These are phyloP conservation scores for Gracilariopsis chorda DNA, from an alignment of 23 red algal species.

Conservation along the genomic window DNA sequence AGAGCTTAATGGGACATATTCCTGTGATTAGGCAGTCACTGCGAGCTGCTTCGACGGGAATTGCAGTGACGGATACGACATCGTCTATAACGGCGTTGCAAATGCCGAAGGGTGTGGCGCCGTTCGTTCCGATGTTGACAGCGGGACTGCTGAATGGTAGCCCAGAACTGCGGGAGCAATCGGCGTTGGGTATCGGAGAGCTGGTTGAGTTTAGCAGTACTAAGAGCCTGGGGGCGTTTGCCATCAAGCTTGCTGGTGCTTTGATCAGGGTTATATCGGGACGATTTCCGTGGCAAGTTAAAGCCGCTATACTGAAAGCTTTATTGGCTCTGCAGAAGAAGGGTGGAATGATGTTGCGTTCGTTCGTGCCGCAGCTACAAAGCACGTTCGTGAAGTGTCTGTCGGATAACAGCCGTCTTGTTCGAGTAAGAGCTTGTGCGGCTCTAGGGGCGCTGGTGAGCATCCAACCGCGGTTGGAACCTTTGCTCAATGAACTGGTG, in stretches of 20 bases:
- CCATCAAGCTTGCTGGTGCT: conserved; percentile 72
- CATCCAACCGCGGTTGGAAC: conserved; percentile 63
- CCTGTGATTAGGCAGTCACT: conserved; percentile 57
- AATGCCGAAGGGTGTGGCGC: conserved; percentile 16
- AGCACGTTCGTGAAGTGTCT: conserved; percentile 81
- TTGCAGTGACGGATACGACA: not conserved
- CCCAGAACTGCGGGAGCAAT: conserved; percentile 73
- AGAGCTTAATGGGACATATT: conserved; percentile 2
- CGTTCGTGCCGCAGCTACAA: conserved; percentile 88
- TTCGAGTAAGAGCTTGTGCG: conserved; percentile 54
- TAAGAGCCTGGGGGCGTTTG: conserved; percentile 52
- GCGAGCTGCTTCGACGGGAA: conserved; percentile 23
- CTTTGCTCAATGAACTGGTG: conserved; percentile 60
- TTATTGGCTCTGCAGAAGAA: conserved; percentile 48
- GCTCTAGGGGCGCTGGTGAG: conserved; percentile 54
- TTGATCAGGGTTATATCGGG: conserved; percentile 90
- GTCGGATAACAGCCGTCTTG: conserved; percentile 57
- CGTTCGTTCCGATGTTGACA: conserved; percentile 61
- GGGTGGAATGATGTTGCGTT: conserved; percentile 21
- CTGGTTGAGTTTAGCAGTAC: conserved; percentile 59
- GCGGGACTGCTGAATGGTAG: conserved; percentile 45
- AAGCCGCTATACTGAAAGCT: conserved; percentile 69
- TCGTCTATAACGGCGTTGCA: conserved; percentile 12
- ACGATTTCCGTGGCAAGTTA: conserved; percentile 84
- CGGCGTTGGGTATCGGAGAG: conserved; percentile 75